A percentile compares a stretch with the other conserved stretches of the same genome.
phyloP scores from a whole-genome alignment of 345 rosid genomes.

The Syzygium grande region DNA sequence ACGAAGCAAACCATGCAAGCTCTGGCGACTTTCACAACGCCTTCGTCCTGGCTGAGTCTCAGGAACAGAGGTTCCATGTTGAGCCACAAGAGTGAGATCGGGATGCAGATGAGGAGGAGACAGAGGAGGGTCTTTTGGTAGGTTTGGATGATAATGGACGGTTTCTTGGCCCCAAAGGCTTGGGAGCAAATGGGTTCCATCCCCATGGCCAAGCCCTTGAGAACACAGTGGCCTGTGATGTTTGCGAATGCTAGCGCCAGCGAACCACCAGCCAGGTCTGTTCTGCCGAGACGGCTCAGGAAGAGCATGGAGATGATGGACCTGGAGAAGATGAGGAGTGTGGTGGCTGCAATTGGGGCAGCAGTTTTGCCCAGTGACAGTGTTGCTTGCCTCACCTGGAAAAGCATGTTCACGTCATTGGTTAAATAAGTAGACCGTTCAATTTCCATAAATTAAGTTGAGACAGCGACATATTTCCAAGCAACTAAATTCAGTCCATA shows the following conservation, averaged over 20 bases:
- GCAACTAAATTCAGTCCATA: not conserved
- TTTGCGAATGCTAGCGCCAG: constrained; percentile 21
- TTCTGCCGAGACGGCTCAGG: constrained; percentile 17
- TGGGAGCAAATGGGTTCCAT: constrained; percentile 38
- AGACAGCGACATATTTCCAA: not conserved
- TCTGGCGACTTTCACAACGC: constrained; percentile 11
- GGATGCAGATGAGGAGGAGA: constrained; percentile 11
- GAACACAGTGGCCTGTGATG: constrained; percentile 25
- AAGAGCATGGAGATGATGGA: constrained; percentile 21
- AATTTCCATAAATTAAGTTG: not conserved
- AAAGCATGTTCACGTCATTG: not conserved
- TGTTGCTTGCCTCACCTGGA: constrained; percentile 12
- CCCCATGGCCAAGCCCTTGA: constrained; percentile 27
- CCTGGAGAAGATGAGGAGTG: constrained; percentile 13
- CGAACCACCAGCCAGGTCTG: constrained; percentile 23
- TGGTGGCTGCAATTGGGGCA: constrained; percentile 2
- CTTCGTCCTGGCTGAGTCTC: constrained; percentile 11
- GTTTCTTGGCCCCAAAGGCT: constrained; percentile 23
- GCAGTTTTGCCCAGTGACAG: constrained; percentile 12
- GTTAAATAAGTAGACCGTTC: not conserved
- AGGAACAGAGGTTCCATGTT: constrained; percentile 19
- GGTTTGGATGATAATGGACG: constrained; percentile 14
- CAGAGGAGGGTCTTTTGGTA: constrained; percentile 12
- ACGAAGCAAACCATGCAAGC: constrained; percentile 19
- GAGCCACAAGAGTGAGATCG: constrained; percentile 17